Conservation (phyloP, 108 stramenopile species). For the Schizochytrium sp. region DNA sequence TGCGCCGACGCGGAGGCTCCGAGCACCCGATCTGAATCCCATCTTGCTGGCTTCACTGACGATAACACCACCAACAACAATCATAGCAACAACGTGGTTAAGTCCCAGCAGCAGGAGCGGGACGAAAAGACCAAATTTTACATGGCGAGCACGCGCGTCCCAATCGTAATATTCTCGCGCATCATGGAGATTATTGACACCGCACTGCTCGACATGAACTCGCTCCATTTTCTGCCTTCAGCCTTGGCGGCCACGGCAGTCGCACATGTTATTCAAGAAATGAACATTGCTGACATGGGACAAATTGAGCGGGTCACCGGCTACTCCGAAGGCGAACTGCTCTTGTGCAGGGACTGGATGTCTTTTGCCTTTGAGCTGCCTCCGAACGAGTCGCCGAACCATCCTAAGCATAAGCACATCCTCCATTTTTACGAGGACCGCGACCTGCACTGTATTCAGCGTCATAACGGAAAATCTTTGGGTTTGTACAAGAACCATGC, state of each 20-base stretch:
- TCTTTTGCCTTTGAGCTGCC: slow-evolving; percentile 34
- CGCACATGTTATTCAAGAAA: background rate
- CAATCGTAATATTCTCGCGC: background rate
- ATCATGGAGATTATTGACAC: slow-evolving; percentile 51
- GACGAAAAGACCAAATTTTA: background rate
- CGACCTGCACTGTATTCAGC: slow-evolving; percentile 53
- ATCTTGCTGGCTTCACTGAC: too few relatives aligned
- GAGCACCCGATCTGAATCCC: too few relatives aligned
- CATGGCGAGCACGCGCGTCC: background rate
- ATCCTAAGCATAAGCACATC: slow-evolving; percentile 5
- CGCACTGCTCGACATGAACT: slow-evolving; percentile 30
- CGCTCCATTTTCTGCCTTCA: slow-evolving; percentile 13
- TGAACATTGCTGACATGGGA: background rate
- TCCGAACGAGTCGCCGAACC: slow-evolving; percentile 5
- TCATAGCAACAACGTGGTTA: background rate
- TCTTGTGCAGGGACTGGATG: slow-evolving; percentile 6
- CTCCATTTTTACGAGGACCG: slow-evolving; percentile 24
- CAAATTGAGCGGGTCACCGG: slow-evolving; percentile 46
- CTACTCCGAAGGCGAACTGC: slow-evolving; percentile 36
- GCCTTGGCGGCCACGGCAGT: slow-evolving; percentile 45
- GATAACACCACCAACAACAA: too few relatives aligned
- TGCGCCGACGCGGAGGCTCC: slow-evolving; percentile 34
- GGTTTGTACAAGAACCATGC: slow-evolving; percentile 6
- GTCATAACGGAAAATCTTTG: slow-evolving; percentile 28
- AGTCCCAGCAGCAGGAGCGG: background rate